Conservation (phyloP, 305 asterid genomes). For the Fraxinus angustifolia region DNA sequence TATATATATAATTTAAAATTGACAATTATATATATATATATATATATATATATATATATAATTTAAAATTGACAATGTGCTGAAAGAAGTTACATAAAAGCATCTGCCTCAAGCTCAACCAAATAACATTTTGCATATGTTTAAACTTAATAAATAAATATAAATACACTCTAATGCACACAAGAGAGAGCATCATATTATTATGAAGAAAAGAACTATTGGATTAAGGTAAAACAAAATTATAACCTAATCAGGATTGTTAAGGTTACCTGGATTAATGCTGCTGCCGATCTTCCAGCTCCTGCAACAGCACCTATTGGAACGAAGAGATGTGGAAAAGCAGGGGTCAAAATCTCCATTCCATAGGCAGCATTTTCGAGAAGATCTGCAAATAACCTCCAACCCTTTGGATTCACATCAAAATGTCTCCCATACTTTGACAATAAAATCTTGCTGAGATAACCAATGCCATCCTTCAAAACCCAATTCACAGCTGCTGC, state of each 20-base stretch:
- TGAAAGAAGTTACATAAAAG: neutral
- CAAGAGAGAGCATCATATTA: neutral
- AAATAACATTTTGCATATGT: neutral
- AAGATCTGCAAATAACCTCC: slow-evolving; percentile 95
- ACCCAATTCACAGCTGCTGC: slow-evolving; percentile 98
- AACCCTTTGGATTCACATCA: slow-evolving; percentile 91
- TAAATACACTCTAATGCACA: neutral
- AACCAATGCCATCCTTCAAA: slow-evolving; percentile 94
- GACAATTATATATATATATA: neutral
- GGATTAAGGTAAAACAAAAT: neutral
- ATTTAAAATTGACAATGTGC: neutral
- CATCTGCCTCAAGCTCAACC: slow-evolving; percentile 1
- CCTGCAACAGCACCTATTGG: slow-evolving; percentile 94
- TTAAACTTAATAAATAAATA: neutral
- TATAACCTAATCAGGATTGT: neutral
- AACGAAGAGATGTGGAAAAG: slow-evolving; percentile 91
- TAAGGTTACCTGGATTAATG: slow-evolving; percentile 69
- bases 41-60: neutral
- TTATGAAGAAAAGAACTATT: neutral
- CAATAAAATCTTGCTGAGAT: slow-evolving; percentile 79
- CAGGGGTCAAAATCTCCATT: slow-evolving; percentile 85
- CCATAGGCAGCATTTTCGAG: slow-evolving; percentile 95
- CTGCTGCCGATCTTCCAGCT: slow-evolving; percentile 95
- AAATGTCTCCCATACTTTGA: slow-evolving; percentile 93
- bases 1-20: neutral